These are phyloP conservation scores for Diaporthe destruens DNA, from an alignment of 2,329 filamentous ascomycete species.

Conservation along the genomic window DNA sequence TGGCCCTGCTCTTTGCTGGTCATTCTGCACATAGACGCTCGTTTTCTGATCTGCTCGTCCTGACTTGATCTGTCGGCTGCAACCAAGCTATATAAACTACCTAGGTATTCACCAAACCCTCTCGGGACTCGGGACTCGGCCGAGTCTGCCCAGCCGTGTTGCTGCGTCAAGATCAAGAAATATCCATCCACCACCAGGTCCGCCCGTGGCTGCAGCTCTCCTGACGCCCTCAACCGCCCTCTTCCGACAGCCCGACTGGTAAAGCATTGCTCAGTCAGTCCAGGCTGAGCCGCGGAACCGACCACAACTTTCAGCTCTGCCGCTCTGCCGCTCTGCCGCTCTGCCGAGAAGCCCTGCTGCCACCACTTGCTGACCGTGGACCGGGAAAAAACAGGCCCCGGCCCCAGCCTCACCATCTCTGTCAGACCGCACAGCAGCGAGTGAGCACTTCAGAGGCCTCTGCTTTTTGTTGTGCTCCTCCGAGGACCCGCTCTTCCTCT, in stretches of 20 bases:
- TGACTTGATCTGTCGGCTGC: not conserved
- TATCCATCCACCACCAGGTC: not conserved
- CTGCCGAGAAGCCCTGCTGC: not conserved
- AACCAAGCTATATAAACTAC: not conserved
- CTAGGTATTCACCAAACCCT: not conserved
- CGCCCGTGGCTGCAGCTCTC: conserved; percentile 32
- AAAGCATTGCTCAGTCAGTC: not conserved
- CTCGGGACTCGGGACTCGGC: conserved; percentile 18
- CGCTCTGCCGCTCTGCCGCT: conserved; percentile 21
- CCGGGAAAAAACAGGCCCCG: not conserved
- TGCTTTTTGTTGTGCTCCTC: not conserved
- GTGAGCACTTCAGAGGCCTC: not conserved
- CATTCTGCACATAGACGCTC: conserved; percentile 20
- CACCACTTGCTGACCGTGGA: not conserved
- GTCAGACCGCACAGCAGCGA: conserved; percentile 5
- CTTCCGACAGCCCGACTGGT: conserved; percentile 11
- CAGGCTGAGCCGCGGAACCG: conserved; percentile 6
- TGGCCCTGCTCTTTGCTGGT: not conserved
- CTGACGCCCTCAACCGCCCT: not conserved
- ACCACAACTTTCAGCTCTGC: conserved; percentile 1
- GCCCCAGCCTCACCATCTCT: conserved; percentile 21
- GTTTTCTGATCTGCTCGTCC: not conserved
- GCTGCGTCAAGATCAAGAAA: not conserved
- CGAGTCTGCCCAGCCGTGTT: conserved; percentile 2
- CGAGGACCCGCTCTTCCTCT: conserved; percentile 1